Conservation (phyloP, 2,329 filamentous ascomycete species). For the Lecanosticta acicola region DNA sequence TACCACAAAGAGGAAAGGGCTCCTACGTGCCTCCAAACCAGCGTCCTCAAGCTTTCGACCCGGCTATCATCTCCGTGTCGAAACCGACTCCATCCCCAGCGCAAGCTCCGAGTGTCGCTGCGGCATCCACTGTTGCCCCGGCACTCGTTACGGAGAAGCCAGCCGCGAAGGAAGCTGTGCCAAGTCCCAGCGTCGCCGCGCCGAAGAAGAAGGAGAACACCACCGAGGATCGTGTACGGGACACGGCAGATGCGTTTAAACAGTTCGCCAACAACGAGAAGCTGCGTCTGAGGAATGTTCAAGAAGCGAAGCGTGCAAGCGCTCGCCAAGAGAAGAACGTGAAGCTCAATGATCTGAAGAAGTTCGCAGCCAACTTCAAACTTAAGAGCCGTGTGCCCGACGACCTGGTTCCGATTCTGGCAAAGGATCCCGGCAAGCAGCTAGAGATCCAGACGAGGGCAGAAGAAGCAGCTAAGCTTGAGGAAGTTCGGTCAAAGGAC, state of each 20-base stretch:
- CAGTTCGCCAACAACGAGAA: slow-evolving; percentile 60
- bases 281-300: slow-evolving; percentile 49
- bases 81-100: slow-evolving; percentile 38
- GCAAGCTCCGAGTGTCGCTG: background rate
- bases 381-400: slow-evolving; percentile 84
- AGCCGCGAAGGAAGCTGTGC: slow-evolving; percentile 25
- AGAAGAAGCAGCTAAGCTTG: slow-evolving; percentile 62
- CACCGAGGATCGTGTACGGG: slow-evolving; percentile 56
- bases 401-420: slow-evolving; percentile 89
- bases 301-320: slow-evolving; percentile 52
- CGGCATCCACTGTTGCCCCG: background rate
- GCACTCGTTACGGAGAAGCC: slow-evolving; percentile 4
- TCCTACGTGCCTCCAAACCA: slow-evolving; percentile 90
- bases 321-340: slow-evolving; percentile 73
- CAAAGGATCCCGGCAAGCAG: slow-evolving; percentile 93
- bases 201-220: slow-evolving; percentile 41
- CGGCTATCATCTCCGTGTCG: slow-evolving; percentile 78
- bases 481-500: slow-evolving; percentile 44
- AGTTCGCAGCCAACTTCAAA: slow-evolving; percentile 92
- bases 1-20: slow-evolving; percentile 55
- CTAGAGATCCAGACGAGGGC: slow-evolving; percentile 87
- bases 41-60: slow-evolving; percentile 75
- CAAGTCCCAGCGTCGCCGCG: slow-evolving; percentile 6
- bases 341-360: slow-evolving; percentile 89
- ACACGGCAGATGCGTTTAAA: slow-evolving; percentile 59